Percentiles rank a stretch among this genome's conserved stretches.
These are phyloP conservation scores for Aspergillus ruber DNA, from an alignment of 2,329 filamentous ascomycete species.

Conservation along the genomic window DNA sequence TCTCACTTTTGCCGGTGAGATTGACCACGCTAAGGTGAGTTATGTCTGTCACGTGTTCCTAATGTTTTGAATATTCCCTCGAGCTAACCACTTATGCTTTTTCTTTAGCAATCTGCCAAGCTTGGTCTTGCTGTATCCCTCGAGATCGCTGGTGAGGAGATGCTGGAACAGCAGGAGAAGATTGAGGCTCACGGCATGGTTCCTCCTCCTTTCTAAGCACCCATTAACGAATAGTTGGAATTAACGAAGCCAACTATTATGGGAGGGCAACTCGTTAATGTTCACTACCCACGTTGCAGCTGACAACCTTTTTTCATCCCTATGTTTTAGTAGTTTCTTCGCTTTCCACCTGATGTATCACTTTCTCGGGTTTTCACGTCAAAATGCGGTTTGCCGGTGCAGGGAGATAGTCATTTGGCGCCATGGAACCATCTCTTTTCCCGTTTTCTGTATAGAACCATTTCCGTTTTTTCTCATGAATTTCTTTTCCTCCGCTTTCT, in stretches of 20 bases:
- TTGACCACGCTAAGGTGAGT: constrained; percentile 91
- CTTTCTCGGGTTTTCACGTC: constrained; percentile 24
- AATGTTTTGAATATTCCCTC: neutral
- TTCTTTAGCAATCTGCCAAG: constrained; percentile 78
- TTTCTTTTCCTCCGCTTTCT: constrained; percentile 10
- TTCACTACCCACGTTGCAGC: too few species aligned
- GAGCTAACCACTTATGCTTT: constrained; percentile 10
- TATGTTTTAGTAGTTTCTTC: constrained; percentile 42
- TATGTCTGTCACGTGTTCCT: neutral
- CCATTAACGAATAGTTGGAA: constrained; percentile 6
- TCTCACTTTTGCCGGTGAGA: constrained; percentile 91
- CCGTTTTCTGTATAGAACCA: constrained; percentile 33
- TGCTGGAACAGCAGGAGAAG: constrained; percentile 75
- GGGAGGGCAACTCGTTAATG: too few species aligned
- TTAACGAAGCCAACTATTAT: constrained; percentile 6
- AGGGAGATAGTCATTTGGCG: constrained; percentile 31
- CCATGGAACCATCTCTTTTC: constrained; percentile 24
- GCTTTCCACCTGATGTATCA: constrained; percentile 30
- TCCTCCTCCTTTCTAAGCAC: constrained; percentile 44
- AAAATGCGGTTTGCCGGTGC: constrained; percentile 27
- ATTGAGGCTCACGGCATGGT: constrained; percentile 38
- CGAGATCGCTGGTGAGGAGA: constrained; percentile 74
- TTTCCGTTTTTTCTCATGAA: constrained; percentile 15
- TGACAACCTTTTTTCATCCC: constrained; percentile 18
- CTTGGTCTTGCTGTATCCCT: constrained; percentile 90